Conservation (phyloP, 805 yeast species). For the Candida tibetensis region DNA sequence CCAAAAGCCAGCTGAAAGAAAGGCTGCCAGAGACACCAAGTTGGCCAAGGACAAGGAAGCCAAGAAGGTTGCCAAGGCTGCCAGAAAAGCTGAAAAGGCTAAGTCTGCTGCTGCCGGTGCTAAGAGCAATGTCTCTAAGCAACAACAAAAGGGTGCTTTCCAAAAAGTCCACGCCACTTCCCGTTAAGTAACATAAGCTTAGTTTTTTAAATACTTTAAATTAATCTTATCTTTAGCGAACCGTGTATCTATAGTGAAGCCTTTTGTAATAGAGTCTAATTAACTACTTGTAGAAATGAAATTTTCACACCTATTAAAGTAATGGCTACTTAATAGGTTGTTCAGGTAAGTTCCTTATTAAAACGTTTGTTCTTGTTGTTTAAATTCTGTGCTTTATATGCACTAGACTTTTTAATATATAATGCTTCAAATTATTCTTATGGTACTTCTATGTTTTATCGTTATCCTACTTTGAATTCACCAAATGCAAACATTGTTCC, state of each 20-base stretch:
- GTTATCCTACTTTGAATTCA: constrained; percentile 22
- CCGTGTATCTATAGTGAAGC: constrained; percentile 14
- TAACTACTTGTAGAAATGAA: too few relatives aligned
- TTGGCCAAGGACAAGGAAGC: constrained; percentile 78
- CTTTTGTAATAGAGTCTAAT: constrained; percentile 1
- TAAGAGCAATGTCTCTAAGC: constrained; percentile 76
- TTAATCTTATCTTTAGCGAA: constrained; percentile 8
- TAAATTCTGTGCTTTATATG: too few relatives aligned
- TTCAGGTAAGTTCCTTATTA: too few relatives aligned
- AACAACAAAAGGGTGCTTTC: constrained; percentile 97
- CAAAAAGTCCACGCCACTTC: constrained; percentile 95
- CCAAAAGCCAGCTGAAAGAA: constrained; percentile 94
- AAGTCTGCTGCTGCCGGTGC: constrained; percentile 74
- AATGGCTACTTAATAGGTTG: too few relatives aligned
- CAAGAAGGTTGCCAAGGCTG: constrained; percentile 87
- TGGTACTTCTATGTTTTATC: too few relatives aligned
- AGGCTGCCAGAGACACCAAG: constrained; percentile 94
- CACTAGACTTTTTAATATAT: too few relatives aligned
- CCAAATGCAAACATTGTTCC: constrained; percentile 27
- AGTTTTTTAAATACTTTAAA: constrained; percentile 8
- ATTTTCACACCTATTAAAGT: too few relatives aligned
- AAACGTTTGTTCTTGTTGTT: too few relatives aligned
- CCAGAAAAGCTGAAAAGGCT: constrained; percentile 94
- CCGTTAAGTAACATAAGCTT: constrained; percentile 58
- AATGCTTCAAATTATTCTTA: too few relatives aligned